phyloP scores from a whole-genome alignment of 2,329 filamentous ascomycete genomes.

The Fusarium pininemorale region DNA sequence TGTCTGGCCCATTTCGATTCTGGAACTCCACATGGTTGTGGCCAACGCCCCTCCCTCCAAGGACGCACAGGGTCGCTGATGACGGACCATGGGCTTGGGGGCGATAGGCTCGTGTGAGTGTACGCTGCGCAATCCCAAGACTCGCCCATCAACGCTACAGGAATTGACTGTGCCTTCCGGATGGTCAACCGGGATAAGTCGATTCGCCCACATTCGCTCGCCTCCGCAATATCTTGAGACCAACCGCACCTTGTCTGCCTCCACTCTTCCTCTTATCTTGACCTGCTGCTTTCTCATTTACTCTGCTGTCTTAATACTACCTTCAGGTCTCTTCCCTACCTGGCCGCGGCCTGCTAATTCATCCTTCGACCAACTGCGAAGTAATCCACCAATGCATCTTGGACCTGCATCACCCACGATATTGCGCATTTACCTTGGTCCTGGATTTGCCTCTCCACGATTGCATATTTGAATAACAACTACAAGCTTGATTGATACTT shows the following conservation, averaged over 20 bases:
- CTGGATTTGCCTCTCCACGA: not conserved
- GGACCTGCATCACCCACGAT: not conserved
- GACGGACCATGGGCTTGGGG: constrained; percentile 34
- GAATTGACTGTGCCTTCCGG: constrained; percentile 31
- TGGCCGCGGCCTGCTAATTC: not conserved
- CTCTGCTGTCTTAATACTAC: constrained; percentile 25
- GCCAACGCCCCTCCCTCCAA: constrained; percentile 36
- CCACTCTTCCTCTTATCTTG: constrained; percentile 38
- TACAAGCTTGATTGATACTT: not conserved
- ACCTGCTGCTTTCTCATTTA: constrained; percentile 26
- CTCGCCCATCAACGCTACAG: constrained; percentile 26
- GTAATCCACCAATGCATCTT: not conserved
- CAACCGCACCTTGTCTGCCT: constrained; percentile 40
- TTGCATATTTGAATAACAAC: constrained; percentile 8
- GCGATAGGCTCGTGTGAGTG: constrained; percentile 23
- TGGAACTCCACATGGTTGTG: constrained; percentile 32
- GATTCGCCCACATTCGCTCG: constrained; percentile 41
- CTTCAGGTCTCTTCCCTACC: constrained; percentile 5
- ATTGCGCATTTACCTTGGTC: not conserved
- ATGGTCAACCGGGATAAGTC: constrained; percentile 34
- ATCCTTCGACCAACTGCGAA: constrained; percentile 5
- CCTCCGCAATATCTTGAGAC: constrained; percentile 46
- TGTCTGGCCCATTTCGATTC: constrained; percentile 31
- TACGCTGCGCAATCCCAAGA: constrained; percentile 28
- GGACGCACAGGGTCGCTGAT: constrained; percentile 28